These are phyloP conservation scores for Clonostachys byssicola DNA, from an alignment of 2,329 filamentous ascomycete genomes.

Conservation along the genomic window DNA sequence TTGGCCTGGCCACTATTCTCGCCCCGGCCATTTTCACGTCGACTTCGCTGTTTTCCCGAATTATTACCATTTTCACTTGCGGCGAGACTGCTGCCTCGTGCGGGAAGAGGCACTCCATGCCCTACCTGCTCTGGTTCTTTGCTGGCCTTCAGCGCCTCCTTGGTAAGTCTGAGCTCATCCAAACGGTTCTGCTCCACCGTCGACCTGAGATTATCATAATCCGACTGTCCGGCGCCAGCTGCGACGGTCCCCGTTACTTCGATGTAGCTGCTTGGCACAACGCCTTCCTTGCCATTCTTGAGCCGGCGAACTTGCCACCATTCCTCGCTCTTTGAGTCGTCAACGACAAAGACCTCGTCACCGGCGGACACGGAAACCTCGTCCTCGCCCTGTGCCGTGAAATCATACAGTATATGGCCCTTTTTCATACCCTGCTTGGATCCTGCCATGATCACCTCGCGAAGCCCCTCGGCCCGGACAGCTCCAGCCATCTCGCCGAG, in stretches of 20 bases:
- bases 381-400: slow-evolving; percentile 93
- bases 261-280: slow-evolving; percentile 94
- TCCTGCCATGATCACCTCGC: slow-evolving; percentile 81
- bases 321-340: slow-evolving; percentile 90
- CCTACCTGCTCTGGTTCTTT: slow-evolving; percentile 65
- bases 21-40: slow-evolving; percentile 37
- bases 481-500: slow-evolving; percentile 88
- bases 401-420: slow-evolving; percentile 87
- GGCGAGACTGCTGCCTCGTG: slow-evolving; percentile 71
- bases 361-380: slow-evolving; percentile 88
- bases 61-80: background rate
- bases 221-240: slow-evolving; percentile 41
- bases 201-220: slow-evolving; percentile 51
- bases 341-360: slow-evolving; percentile 86
- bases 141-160: slow-evolving; percentile 67
- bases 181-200: slow-evolving; percentile 71
- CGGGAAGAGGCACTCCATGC: slow-evolving; percentile 69
- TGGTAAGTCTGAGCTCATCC: slow-evolving; percentile 81
- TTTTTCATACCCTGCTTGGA: slow-evolving; percentile 69
- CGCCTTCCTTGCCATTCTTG: slow-evolving; percentile 91
- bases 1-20: slow-evolving; percentile 48
- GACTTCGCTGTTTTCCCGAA: background rate
- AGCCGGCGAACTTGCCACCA: slow-evolving; percentile 96
- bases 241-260: slow-evolving; percentile 72
- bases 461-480: slow-evolving; percentile 74